Percentiles rank a stretch among this genome's conserved stretches.
Evolutionary conservation across 2,329 filamentous ascomycete genomes (phyloP).

Genomic region (Aspergillus floridensis): DNA sequence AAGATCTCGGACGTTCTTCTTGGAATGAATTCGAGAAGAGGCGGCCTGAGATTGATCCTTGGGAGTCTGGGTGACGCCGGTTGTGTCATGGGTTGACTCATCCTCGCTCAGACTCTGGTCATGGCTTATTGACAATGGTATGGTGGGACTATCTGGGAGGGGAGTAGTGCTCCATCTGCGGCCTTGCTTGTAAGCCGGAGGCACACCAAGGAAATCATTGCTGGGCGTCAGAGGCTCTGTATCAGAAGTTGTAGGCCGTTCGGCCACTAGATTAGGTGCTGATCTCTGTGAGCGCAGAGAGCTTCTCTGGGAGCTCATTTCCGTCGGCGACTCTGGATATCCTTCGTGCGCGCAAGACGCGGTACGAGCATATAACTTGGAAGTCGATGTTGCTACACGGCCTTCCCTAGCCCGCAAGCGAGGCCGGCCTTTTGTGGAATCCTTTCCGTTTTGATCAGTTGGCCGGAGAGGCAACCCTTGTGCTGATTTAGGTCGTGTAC

Average conservation of each 20-base stretch:
- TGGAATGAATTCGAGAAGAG: slow-evolving; percentile 22
- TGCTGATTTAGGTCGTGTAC: slow-evolving; percentile 19
- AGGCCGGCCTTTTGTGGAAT: slow-evolving; percentile 1
- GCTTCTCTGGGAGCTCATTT: not conserved
- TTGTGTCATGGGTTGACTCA: not conserved
- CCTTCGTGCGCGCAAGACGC: slow-evolving; percentile 4
- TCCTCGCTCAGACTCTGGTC: slow-evolving; percentile 5
- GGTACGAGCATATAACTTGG: slow-evolving; percentile 9
- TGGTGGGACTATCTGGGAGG: slow-evolving; percentile 35
- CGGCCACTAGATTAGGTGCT: slow-evolving; percentile 29
- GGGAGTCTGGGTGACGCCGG: not conserved
- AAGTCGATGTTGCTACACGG: slow-evolving; percentile 10
- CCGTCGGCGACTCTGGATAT: not conserved
- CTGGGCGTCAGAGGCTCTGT: slow-evolving; percentile 14
- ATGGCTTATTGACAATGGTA: slow-evolving; percentile 23
- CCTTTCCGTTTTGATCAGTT: not conserved
- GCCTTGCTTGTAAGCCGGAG: slow-evolving; percentile 33
- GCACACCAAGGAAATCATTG: slow-evolving; percentile 29
- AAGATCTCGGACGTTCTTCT: slow-evolving; percentile 41
- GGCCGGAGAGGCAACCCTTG: not conserved
- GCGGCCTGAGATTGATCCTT: not conserved
- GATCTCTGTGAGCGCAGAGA: slow-evolving; percentile 31
- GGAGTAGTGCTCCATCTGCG: slow-evolving; percentile 32
- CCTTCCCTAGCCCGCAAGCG: slow-evolving; percentile 10
- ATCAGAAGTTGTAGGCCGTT: slow-evolving; percentile 12